These are phyloP conservation scores for Przewalskia tangutica DNA, from an alignment of 257 asterid genomes.

Conservation along the genomic window DNA sequence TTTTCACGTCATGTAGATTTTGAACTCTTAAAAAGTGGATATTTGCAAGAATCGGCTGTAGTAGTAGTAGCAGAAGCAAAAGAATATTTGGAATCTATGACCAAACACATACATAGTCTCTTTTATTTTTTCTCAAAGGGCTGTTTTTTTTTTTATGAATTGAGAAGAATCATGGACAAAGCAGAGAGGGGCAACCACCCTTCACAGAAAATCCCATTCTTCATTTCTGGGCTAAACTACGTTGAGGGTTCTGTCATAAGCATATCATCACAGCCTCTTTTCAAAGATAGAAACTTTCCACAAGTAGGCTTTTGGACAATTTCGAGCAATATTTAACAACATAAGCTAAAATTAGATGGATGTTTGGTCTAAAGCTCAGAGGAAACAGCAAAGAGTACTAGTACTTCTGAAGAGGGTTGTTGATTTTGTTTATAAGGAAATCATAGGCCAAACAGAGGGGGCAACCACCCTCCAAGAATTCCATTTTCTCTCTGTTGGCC, in stretches of 20 bases:
- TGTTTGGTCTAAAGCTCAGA: too few relatives aligned
- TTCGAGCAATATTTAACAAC: neutral
- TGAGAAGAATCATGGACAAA: slow-evolving; percentile 13
- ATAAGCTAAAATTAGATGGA: too few relatives aligned
- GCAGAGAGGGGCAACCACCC: slow-evolving; percentile 32
- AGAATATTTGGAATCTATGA: too few relatives aligned
- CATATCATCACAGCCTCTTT: neutral
- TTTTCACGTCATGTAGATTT: too few relatives aligned
- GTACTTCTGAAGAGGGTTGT: neutral
- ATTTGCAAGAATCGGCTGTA: too few relatives aligned
- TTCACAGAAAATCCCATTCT: neutral
- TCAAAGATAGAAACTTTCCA: neutral
- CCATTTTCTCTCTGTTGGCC: neutral
- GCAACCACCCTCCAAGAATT: slow-evolving; percentile 1
- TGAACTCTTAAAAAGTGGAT: too few relatives aligned
- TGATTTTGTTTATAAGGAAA: neutral
- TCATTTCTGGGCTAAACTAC: neutral
- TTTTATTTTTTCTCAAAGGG: neutral
- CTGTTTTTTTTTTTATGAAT: neutral
- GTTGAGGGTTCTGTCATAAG: neutral
- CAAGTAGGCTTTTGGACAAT: neutral
- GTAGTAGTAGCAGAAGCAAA: too few relatives aligned
- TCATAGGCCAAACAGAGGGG: neutral
- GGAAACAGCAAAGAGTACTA: too few relatives aligned
- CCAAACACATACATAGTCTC: too few relatives aligned